phyloP scores from a whole-genome alignment of 2,329 filamentous ascomycete genomes.

The Fusarium sp. region DNA sequence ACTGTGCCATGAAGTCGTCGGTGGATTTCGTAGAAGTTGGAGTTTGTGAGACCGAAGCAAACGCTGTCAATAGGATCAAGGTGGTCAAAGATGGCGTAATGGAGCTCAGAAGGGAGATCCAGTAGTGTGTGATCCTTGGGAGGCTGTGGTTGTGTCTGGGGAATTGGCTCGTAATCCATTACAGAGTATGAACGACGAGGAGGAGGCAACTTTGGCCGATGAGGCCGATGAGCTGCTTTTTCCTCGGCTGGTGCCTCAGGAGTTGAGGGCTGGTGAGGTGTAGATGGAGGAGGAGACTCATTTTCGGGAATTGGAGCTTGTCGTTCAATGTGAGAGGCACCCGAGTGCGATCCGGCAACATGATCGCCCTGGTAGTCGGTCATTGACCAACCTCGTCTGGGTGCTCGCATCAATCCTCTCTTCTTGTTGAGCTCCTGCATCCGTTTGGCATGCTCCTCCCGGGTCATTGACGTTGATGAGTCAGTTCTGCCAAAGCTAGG shows the following conservation, averaged over 20 bases:
- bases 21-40: conserved; percentile 70
- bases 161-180: conserved; percentile 67
- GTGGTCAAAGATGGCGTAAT: conserved; percentile 71
- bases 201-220: conserved; percentile 56
- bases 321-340: conserved; percentile 43
- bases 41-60: conserved; percentile 70
- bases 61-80: conserved; percentile 74
- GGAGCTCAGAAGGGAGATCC: conserved; percentile 69
- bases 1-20: conserved; percentile 67
- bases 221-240: conserved; percentile 44
- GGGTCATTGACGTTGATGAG: conserved; percentile 48
- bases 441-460: conserved; percentile 58
- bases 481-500: conserved; percentile 43
- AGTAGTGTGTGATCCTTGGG: conserved; percentile 61
- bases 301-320: conserved; percentile 54
- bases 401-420: conserved; percentile 54
- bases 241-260: conserved; percentile 32
- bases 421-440: conserved; percentile 55
- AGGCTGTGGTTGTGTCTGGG: conserved; percentile 61
- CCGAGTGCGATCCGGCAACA: conserved; percentile 39
- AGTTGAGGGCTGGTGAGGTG: conserved; percentile 26
- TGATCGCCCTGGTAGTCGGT: conserved; percentile 57
- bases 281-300: conserved; percentile 30
- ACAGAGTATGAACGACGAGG: conserved; percentile 70
- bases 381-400: conserved; percentile 62